Conservation (phyloP, 345 rosid species). For the Brassica incana region DNA sequence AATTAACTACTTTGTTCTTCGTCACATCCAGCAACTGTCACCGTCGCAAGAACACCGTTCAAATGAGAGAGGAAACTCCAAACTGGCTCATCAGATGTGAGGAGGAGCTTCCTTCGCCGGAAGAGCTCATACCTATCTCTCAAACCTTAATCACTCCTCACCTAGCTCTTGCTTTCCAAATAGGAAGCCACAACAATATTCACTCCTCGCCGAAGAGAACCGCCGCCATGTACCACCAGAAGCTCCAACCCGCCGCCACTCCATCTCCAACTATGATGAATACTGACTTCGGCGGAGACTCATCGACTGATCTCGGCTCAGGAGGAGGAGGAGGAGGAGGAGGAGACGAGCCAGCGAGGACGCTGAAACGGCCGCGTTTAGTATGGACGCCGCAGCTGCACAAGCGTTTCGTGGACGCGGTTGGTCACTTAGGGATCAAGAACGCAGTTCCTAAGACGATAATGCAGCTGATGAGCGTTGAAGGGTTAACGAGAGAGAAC, state of each 20-base stretch:
- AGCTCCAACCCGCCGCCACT: slow-evolving; percentile 1
- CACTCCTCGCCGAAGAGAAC: neutral
- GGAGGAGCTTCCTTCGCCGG: slow-evolving; percentile 31
- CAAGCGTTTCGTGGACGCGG: slow-evolving; percentile 91
- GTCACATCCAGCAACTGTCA: slow-evolving; percentile 1
- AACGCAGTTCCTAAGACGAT: slow-evolving; percentile 98
- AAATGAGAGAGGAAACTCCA: slow-evolving; percentile 41
- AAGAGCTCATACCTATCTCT: slow-evolving; percentile 66
- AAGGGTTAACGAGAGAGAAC: slow-evolving; percentile 89
- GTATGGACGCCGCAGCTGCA: slow-evolving; percentile 99
- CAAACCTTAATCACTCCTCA: slow-evolving; percentile 72
- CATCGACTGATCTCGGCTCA: slow-evolving; percentile 38
- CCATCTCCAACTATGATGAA: slow-evolving; percentile 43
- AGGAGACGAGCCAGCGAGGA: slow-evolving; percentile 72
- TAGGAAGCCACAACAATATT: slow-evolving; percentile 29
- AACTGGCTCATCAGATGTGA: slow-evolving; percentile 35
- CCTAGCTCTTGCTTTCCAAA: slow-evolving; percentile 83
- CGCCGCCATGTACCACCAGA: slow-evolving; percentile 20
- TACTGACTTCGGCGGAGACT: slow-evolving; percentile 26
- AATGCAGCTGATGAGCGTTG: slow-evolving; percentile 96
- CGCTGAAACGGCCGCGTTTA: slow-evolving; percentile 75
- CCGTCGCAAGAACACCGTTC: neutral
- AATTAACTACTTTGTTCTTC: slow-evolving; percentile 9
- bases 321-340: slow-evolving; percentile 53
- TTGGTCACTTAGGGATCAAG: slow-evolving; percentile 77